phyloP scores from a whole-genome alignment of 2,329 filamentous ascomycete species.

The Paramyrothecium roridum region DNA sequence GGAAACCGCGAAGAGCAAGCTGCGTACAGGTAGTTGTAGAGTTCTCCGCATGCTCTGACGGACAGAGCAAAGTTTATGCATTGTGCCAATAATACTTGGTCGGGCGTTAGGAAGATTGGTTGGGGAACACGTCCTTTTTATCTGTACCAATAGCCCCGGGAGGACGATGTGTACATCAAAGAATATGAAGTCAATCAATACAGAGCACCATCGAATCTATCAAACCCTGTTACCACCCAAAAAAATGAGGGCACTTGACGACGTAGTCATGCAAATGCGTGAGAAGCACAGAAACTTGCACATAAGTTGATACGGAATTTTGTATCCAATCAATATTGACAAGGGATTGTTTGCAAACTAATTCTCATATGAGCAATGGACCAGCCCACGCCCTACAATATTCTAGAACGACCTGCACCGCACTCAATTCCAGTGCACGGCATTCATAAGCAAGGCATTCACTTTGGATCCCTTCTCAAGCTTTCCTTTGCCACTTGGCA shows the following conservation, averaged over 20 bases:
- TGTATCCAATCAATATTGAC: too few relatives aligned
- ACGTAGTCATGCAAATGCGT: too few relatives aligned
- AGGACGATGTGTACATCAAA: constrained; percentile 29
- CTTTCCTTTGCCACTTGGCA: constrained; percentile 64
- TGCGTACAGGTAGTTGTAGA: not conserved
- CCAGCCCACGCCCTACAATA: not conserved
- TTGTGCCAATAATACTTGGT: constrained; percentile 33
- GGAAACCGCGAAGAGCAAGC: not conserved
- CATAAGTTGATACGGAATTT: too few relatives aligned
- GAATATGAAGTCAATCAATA: constrained; percentile 19
- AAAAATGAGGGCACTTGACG: too few relatives aligned
- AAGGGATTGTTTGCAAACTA: too few relatives aligned
- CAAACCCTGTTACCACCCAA: not conserved
- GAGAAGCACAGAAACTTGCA: too few relatives aligned
- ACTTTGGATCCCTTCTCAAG: constrained; percentile 67
- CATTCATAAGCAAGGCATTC: constrained; percentile 76
- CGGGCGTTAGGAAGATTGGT: constrained; percentile 38
- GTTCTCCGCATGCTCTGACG: constrained; percentile 11
- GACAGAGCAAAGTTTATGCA: constrained; percentile 23
- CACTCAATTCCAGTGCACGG: constrained; percentile 18
- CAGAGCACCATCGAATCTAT: constrained; percentile 6
- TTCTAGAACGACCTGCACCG: not conserved
- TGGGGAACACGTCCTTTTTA: constrained; percentile 24
- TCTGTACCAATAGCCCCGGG: constrained; percentile 31
- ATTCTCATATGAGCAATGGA: too few relatives aligned